These are phyloP conservation scores for Linanthus parryae DNA, from an alignment of 148 eudicot species.

Conservation along the genomic window DNA sequence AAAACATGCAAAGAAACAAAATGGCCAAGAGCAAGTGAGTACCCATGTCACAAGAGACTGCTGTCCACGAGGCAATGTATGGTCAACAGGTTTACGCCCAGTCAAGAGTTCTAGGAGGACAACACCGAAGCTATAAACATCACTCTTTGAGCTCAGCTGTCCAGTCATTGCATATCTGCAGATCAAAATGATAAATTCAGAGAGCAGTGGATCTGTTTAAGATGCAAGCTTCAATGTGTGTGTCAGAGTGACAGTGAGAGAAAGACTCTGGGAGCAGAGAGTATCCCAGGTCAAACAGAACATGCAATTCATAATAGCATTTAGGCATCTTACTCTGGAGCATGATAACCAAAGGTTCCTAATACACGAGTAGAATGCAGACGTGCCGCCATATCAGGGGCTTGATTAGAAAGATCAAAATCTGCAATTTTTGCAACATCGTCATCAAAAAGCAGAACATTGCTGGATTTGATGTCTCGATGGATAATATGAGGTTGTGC, in stretches of 20 bases:
- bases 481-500: slow-evolving; percentile 74
- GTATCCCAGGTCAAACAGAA: too few species aligned
- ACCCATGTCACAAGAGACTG: slow-evolving; percentile 90
- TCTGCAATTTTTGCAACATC: slow-evolving; percentile 84
- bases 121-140: slow-evolving; percentile 80
- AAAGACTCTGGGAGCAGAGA: background rate
- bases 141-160: slow-evolving; percentile 71
- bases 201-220: background rate
- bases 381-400: slow-evolving; percentile 77
- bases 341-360: slow-evolving; percentile 74
- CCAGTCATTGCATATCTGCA: slow-evolving; percentile 88
- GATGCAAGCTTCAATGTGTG: background rate
- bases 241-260: background rate
- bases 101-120: slow-evolving; percentile 79
- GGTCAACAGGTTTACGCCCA: slow-evolving; percentile 85
- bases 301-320: too few species aligned
- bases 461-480: slow-evolving; percentile 81
- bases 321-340: slow-evolving; percentile 61
- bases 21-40: background rate
- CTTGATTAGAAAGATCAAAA: slow-evolving; percentile 75
- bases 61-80: slow-evolving; percentile 79
- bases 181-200: slow-evolving; percentile 1
- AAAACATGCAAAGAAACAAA: background rate
- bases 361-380: slow-evolving; percentile 75
- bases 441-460: slow-evolving; percentile 64